Conservation (phyloP, 1,139 yeast genomes). For the Diutina rugosa region DNA sequence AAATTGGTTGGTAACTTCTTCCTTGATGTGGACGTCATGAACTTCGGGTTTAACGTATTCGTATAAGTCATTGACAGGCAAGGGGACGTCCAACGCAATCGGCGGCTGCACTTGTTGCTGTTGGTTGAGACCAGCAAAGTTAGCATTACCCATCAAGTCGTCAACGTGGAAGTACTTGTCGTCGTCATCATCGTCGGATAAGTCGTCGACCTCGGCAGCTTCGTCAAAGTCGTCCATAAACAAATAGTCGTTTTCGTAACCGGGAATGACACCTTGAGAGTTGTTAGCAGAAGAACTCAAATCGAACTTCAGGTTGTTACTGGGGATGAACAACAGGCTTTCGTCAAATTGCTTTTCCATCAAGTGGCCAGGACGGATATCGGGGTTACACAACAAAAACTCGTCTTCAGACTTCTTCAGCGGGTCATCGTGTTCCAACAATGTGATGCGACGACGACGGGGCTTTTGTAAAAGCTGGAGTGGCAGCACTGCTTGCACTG, state of each 20-base stretch:
- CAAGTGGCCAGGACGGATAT: conserved; percentile 1
- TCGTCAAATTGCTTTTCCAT: not conserved
- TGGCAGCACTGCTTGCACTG: not conserved
- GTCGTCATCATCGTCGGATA: conserved; percentile 1
- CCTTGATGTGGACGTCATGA: not conserved
- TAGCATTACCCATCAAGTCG: not conserved
- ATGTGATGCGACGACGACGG: not conserved
- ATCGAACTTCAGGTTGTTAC: not conserved
- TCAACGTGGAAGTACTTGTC: conserved; percentile 1
- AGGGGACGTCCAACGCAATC: not conserved
- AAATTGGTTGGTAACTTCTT: not conserved
- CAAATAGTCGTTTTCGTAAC: conserved; percentile 1
- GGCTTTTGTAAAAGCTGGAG: not conserved
- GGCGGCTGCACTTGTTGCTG: not conserved
- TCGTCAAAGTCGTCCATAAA: conserved; percentile 2
- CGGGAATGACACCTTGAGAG: not conserved
- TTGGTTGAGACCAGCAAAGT: not conserved
- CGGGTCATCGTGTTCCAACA: not conserved
- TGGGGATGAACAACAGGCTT: not conserved
- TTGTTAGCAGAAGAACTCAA: not conserved
- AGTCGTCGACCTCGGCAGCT: conserved; percentile 1
- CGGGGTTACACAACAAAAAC: conserved; percentile 1
- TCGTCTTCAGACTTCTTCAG: not conserved
- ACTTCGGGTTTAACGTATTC: not conserved
- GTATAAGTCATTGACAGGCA: not conserved